Evolutionary conservation across 192 early-diverging fungal species (phyloP).

Genomic region (Coemansia sp.): DNA sequence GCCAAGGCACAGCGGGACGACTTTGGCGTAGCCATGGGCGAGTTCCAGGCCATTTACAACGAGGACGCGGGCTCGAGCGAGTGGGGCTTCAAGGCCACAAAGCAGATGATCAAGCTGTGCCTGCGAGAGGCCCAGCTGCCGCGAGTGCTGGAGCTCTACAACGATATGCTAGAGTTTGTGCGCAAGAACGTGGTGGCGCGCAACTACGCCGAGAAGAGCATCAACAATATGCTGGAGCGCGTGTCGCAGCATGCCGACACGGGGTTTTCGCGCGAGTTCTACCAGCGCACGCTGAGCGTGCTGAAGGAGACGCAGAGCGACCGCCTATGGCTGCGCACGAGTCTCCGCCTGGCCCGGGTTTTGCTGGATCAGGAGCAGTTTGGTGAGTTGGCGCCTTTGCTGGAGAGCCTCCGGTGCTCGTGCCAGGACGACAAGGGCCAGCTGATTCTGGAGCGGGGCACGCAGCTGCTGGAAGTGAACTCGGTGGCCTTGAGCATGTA

Average conservation of each 20-base stretch:
- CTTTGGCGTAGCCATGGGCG: constrained; percentile 10
- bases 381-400: constrained; percentile 7
- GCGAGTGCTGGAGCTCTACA: constrained; percentile 15
- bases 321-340: constrained; percentile 40
- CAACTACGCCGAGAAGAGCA: constrained; percentile 43
- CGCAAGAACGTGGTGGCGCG: constrained; percentile 15
- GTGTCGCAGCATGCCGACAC: constrained; percentile 6
- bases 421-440: constrained; percentile 17
- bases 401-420: constrained; percentile 10
- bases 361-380: constrained; percentile 29
- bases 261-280: constrained; percentile 15
- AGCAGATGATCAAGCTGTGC: constrained; percentile 35
- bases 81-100: constrained; percentile 47
- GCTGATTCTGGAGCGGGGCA: constrained; percentile 75
- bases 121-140: constrained; percentile 6
- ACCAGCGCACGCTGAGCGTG: constrained; percentile 21
- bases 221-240: constrained; percentile 43
- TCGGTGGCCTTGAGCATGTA: constrained; percentile 97
- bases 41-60: constrained; percentile 14
- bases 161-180: constrained; percentile 29
- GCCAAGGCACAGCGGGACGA: constrained; percentile 40
- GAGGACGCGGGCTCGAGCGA: constrained; percentile 22
- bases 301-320: constrained; percentile 33
- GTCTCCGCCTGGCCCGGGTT: constrained; percentile 24
- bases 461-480: constrained; percentile 87